Base-by-base conservation (phyloP, 495 filamentous ascomycete species). In the Trichocladium uniseriatum region DNA sequence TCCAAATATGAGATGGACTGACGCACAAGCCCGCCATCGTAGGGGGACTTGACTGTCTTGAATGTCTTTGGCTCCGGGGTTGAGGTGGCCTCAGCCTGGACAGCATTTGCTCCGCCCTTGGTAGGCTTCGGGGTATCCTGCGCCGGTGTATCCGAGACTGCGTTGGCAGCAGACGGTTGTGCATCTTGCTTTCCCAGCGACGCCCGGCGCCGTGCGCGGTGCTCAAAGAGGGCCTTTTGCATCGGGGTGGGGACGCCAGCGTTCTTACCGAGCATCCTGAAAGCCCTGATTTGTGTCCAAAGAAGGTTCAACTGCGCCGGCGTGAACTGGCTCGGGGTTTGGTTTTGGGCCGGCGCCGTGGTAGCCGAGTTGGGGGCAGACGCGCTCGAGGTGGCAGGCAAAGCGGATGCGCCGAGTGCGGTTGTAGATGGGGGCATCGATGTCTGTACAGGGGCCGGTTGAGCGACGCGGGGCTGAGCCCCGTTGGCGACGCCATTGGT, bases 181-280 rank as follows among this genome's bases (percentile, higher is more conserved):
- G 61, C 44, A 18, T 59, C 62, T 54, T 89, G 82, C 14, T 79
- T 70, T 8, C 72, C 68, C 3, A 71, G 71, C n/a, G 77, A 73
- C 2, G 78, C 71, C 49, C 82, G 78, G 31, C 78, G 73, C 37
- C 72, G 72, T 53, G 85, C 82, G 39, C 84, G 82, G 11, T 81
- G 78, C 19, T 81, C 72, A 56, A 87, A 89, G 3, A 94, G 76
- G 51, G 82, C 79, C 57, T 86, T 81, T 61, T 89, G 83, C 34
- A 90, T 71, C 36, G 73, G 69, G n/a, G 73, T 63, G 2, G 89
- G 86, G 14, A 96, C 80, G 0, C 86, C 79, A 21, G 80, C 71
- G 47, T 92, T 92, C 65, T 87, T 92, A 10, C 82, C 80, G 1
- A 95, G 72, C 54, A 82, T 71, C 65, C 87, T 87, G 70, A 94